These are phyloP conservation scores for Komagataea norvegica DNA, from an alignment of 1,139 yeast genomes.

Conservation along the genomic window DNA sequence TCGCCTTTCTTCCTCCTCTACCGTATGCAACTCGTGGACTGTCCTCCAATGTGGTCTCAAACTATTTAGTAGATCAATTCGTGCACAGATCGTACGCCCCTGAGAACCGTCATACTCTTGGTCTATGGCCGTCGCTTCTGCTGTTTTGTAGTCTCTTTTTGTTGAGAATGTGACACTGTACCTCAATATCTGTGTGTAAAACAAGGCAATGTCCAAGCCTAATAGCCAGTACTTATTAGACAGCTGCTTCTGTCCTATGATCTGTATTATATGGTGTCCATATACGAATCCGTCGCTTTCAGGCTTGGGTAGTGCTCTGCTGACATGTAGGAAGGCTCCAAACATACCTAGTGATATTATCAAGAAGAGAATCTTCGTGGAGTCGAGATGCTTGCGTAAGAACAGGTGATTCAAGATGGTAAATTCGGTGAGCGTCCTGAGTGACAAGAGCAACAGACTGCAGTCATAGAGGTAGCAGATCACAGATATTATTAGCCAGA, in stretches of 20 bases:
- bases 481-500: slow-evolving; percentile 11
- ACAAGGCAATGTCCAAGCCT: slow-evolving; percentile 14
- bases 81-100: slow-evolving; percentile 12
- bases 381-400: slow-evolving; percentile 3
- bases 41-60: slow-evolving; percentile 15
- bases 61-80: slow-evolving; percentile 13
- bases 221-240: slow-evolving; percentile 15
- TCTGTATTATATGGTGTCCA: slow-evolving; percentile 25
- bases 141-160: slow-evolving; percentile 1
- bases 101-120: slow-evolving; percentile 15
- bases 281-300: slow-evolving; percentile 22
- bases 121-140: not conserved
- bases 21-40: slow-evolving; percentile 13
- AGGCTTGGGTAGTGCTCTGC: slow-evolving; percentile 19
- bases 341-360: slow-evolving; percentile 1
- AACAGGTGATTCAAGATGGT: not conserved
- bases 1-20: slow-evolving; percentile 13
- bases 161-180: slow-evolving; percentile 14
- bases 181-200: slow-evolving; percentile 17
- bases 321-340: slow-evolving; percentile 12
- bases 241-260: slow-evolving; percentile 22
- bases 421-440: slow-evolving; percentile 14
- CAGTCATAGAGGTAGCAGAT: slow-evolving; percentile 24
- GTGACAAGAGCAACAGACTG: slow-evolving; percentile 19
- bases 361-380: not conserved